Percentiles rank a stretch among this genome's conserved stretches.
Evolutionary conservation across 2,329 filamentous ascomycete species (phyloP).

Genomic region (Cryphonectria parasitica): DNA sequence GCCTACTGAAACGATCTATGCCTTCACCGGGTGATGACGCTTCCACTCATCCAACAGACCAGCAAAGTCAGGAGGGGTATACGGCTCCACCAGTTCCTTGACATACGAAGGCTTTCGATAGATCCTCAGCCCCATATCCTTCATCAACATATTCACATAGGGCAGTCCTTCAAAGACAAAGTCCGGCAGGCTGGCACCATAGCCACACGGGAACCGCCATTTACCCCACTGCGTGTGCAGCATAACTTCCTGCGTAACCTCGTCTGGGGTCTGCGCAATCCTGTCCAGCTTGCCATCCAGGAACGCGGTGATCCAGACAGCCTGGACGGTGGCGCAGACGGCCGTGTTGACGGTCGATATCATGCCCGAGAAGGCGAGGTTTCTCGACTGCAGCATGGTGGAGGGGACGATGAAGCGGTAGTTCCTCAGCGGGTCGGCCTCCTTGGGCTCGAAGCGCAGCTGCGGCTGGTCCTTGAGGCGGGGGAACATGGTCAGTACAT

Average conservation of each 20-base stretch:
- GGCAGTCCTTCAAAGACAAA: conserved; percentile 65
- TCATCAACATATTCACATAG: conserved; percentile 44
- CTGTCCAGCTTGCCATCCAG: conserved; percentile 53
- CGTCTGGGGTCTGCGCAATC: conserved; percentile 34
- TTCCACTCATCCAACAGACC: conserved; percentile 38
- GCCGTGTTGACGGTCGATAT: conserved; percentile 39
- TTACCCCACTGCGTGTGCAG: conserved; percentile 58
- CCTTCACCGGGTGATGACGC: conserved; percentile 24
- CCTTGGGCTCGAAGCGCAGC: conserved; percentile 15
- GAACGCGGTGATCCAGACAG: conserved; percentile 62
- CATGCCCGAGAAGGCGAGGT: conserved; percentile 25
- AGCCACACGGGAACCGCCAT: conserved; percentile 57
- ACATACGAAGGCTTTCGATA: conserved; percentile 29
- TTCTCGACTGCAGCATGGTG: conserved; percentile 9
- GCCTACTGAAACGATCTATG: background rate
- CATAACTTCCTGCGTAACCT: conserved; percentile 47
- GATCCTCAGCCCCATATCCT: conserved; percentile 29
- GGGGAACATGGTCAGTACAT: conserved; percentile 16
- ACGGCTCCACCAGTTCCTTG: conserved; percentile 28
- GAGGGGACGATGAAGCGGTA: conserved; percentile 29
- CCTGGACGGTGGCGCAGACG: conserved; percentile 43
- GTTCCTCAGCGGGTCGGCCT: conserved; percentile 16
- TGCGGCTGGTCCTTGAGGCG: conserved; percentile 21
- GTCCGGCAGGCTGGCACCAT: conserved; percentile 55
- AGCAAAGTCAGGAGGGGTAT: conserved; percentile 32